Evolutionary conservation across 2,329 filamentous ascomycete genomes (phyloP).

Genomic region (Fonsecaea erecta): DNA sequence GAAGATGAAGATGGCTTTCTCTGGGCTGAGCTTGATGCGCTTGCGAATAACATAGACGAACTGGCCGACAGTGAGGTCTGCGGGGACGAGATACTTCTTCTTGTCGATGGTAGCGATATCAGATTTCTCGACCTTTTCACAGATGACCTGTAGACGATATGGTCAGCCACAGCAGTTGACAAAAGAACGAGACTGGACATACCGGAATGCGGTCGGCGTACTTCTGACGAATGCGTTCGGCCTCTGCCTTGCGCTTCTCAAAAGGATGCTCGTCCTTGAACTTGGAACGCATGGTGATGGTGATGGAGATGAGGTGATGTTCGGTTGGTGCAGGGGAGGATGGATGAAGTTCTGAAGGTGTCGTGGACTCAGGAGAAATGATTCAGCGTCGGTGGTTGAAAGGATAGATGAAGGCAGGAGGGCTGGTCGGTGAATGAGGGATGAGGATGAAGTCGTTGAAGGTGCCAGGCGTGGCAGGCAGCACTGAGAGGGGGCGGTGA

Average conservation of each 20-base stretch:
- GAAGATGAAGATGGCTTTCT: conserved; percentile 99
- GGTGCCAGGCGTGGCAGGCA: conserved; percentile 22
- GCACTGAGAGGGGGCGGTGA: conserved; percentile 14
- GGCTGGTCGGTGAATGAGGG: conserved; percentile 32
- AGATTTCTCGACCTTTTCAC: conserved; percentile 99
- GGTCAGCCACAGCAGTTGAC: conserved; percentile 26
- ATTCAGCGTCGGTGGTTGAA: conserved; percentile 33
- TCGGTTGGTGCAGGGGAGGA: neutral
- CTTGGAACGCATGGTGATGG: conserved; percentile 90
- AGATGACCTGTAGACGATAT: conserved; percentile 74
- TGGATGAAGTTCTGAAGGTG: neutral
- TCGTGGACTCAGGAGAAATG: conserved; percentile 22
- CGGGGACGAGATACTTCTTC: conserved; percentile 99
- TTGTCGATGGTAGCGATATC: conserved; percentile 99
- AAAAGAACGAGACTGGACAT: conserved; percentile 52
- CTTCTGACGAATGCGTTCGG: conserved; percentile 98
- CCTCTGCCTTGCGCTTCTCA: conserved; percentile 99
- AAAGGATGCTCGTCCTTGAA: conserved; percentile 99
- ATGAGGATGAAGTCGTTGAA: neutral
- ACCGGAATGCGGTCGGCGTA: conserved; percentile 98
- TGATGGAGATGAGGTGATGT: conserved; percentile 30
- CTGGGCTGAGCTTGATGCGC: conserved; percentile 98
- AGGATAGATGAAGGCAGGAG: conserved; percentile 33
- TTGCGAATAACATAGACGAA: conserved; percentile 99
- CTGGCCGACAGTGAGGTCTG: conserved; percentile 97